phyloP scores from a whole-genome alignment of 2,329 filamentous ascomycete genomes.

The Phialophora expanda region DNA sequence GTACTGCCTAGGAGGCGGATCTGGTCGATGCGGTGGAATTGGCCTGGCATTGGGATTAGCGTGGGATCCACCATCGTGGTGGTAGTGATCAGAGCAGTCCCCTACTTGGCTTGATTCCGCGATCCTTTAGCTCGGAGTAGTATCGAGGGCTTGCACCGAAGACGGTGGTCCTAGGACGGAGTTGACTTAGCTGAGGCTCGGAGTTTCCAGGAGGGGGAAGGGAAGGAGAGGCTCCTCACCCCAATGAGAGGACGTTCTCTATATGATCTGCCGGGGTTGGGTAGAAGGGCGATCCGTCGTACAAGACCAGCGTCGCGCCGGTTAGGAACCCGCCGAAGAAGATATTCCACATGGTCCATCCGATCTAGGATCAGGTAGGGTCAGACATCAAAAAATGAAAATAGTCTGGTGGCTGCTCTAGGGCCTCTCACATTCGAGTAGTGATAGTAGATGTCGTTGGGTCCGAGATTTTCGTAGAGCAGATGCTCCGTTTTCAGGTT shows the following conservation, averaged over 20 bases:
- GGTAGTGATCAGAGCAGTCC: not conserved
- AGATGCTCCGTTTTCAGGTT: constrained; percentile 62
- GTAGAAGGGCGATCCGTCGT: constrained; percentile 13
- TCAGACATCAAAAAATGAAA: not conserved
- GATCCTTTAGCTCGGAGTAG: constrained; percentile 24
- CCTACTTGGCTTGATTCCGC: constrained; percentile 18
- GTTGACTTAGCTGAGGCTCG: not conserved
- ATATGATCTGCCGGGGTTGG: constrained; percentile 42
- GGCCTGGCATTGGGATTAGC: too few species aligned
- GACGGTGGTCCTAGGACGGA: constrained; percentile 8
- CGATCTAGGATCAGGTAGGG: constrained; percentile 38
- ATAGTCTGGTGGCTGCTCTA: not conserved
- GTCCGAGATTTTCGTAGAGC: constrained; percentile 14
- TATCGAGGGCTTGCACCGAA: constrained; percentile 28
- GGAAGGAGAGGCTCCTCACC: not conserved
- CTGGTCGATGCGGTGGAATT: not conserved
- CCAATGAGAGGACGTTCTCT: constrained; percentile 42
- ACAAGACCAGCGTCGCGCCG: constrained; percentile 65
- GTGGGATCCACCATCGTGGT: too few species aligned
- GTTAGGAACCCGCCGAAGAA: constrained; percentile 62
- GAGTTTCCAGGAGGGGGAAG: not conserved
- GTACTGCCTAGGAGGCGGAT: constrained; percentile 23
- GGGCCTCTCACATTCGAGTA: constrained; percentile 44
- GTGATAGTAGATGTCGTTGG: constrained; percentile 50
- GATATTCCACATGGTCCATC: constrained; percentile 53